Percentiles rank a stretch among this genome's conserved stretches.
These are phyloP conservation scores for Saitozyma podzolica DNA, from an alignment of 768 basidiomycete species.

Conservation along the genomic window DNA sequence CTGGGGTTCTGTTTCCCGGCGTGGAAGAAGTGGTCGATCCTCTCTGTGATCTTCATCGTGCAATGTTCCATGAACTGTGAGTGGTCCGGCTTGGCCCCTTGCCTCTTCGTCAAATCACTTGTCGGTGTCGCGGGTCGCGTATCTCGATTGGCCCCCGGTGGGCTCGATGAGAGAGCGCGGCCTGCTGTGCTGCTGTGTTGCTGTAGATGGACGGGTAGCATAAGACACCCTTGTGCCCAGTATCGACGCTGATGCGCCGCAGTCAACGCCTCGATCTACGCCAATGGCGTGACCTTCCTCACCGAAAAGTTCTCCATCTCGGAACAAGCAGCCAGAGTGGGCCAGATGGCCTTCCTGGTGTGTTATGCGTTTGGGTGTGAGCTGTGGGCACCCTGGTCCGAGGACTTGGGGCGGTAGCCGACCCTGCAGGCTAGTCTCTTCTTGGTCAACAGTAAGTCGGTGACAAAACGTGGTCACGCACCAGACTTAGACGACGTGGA, in stretches of 20 bases:
- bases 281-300: constrained; percentile 38
- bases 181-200: too few species aligned
- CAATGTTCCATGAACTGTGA: constrained; percentile 2
- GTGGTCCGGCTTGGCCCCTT: too few species aligned
- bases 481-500: too few species aligned
- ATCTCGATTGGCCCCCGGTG: constrained; percentile 8
- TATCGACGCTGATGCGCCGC: constrained; percentile 3
- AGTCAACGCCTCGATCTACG: constrained; percentile 38
- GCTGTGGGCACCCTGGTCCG: constrained; percentile 42
- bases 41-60: constrained; percentile 43
- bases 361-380: constrained; percentile 46
- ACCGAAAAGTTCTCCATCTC: constrained; percentile 37
- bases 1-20: constrained; percentile 25
- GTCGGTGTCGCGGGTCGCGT: too few species aligned
- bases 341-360: constrained; percentile 44
- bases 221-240: not conserved
- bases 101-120: too few species aligned
- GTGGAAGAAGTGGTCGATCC: constrained; percentile 41
- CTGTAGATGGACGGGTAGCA: too few species aligned
- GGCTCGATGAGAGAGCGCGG: not conserved
- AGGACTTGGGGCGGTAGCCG: constrained; percentile 44
- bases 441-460: constrained; percentile 45
- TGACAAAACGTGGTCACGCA: not conserved
- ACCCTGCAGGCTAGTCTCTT: constrained; percentile 39
- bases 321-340: constrained; percentile 41